Evolutionary conservation across 352 stramenopile genomes (phyloP).

Genomic region (Pythium rishiriense): DNA sequence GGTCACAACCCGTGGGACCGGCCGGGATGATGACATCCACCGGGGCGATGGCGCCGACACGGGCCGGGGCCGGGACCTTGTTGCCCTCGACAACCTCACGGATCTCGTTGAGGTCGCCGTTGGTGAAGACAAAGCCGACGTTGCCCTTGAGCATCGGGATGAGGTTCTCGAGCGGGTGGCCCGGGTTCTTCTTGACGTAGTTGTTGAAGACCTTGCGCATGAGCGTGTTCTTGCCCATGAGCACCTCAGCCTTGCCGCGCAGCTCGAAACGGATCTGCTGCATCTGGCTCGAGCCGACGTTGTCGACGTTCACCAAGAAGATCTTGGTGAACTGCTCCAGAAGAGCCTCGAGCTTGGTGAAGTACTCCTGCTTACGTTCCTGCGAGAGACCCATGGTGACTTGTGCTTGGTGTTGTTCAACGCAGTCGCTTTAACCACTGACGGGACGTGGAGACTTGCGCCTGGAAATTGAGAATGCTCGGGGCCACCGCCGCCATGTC

Average conservation of each 20-base stretch:
- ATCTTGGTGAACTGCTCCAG: constrained; percentile 97
- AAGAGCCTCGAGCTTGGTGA: constrained; percentile 94
- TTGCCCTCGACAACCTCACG: constrained; percentile 88
- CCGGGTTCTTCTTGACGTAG: constrained; percentile 97
- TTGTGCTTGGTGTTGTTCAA: constrained; percentile 38
- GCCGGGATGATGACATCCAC: constrained; percentile 96
- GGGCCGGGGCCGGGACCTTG: constrained; percentile 95
- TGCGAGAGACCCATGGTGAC: constrained; percentile 92
- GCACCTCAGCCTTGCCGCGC: constrained; percentile 93
- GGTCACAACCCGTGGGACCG: constrained; percentile 98
- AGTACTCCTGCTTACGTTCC: constrained; percentile 99
- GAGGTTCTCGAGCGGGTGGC: constrained; percentile 91
- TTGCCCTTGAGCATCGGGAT: constrained; percentile 94
- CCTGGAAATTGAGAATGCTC: constrained; percentile 41
- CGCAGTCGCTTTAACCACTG: constrained; percentile 88
- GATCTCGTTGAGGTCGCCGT: constrained; percentile 94
- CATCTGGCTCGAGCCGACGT: constrained; percentile 99
- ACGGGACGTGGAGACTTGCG: constrained; percentile 73
- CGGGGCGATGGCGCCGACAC: constrained; percentile 95
- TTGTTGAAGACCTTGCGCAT: constrained; percentile 98
- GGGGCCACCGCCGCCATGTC: background rate
- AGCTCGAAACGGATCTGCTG: constrained; percentile 97
- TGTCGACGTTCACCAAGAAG: constrained; percentile 98
- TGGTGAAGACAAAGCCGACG: constrained; percentile 99
- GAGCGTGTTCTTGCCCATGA: constrained; percentile 99